These are phyloP conservation scores for Candida adriatica DNA, from an alignment of 805 yeast genomes.

Conservation along the genomic window DNA sequence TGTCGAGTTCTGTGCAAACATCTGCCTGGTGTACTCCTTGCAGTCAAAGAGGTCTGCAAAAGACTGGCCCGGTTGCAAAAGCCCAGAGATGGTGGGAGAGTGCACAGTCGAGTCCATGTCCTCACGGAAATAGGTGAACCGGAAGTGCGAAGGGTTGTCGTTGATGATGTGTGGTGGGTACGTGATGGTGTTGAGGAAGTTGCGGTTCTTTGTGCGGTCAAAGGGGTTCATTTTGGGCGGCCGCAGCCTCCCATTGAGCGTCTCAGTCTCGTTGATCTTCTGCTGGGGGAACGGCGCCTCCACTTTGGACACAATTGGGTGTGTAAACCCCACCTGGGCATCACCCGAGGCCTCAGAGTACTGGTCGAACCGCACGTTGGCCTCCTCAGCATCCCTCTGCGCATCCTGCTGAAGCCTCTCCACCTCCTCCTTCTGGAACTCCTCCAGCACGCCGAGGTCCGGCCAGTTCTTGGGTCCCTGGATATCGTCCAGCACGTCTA, in stretches of 20 bases:
- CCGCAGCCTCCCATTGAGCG: slow-evolving; percentile 57
- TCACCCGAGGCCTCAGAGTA: slow-evolving; percentile 25
- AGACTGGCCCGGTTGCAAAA: slow-evolving; percentile 53
- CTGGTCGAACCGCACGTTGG: slow-evolving; percentile 28
- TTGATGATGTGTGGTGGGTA: slow-evolving; percentile 39
- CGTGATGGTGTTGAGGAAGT: slow-evolving; percentile 22
- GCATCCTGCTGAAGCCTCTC: slow-evolving; percentile 39
- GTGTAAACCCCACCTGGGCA: slow-evolving; percentile 30
- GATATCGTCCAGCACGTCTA: slow-evolving; percentile 27
- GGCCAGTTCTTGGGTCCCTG: slow-evolving; percentile 60
- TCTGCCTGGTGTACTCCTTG: slow-evolving; percentile 23
- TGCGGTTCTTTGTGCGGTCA: slow-evolving; percentile 31
- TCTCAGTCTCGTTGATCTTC: slow-evolving; percentile 49
- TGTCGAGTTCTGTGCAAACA: slow-evolving; percentile 1
- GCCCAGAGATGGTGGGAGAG: slow-evolving; percentile 80
- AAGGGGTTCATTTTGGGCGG: slow-evolving; percentile 76
- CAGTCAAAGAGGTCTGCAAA: slow-evolving; percentile 60
- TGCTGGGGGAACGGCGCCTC: slow-evolving; percentile 27
- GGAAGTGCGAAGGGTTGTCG: slow-evolving; percentile 46
- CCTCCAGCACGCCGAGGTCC: slow-evolving; percentile 66
- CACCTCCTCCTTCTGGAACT: slow-evolving; percentile 66
- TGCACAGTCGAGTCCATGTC: slow-evolving; percentile 86
- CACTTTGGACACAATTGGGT: slow-evolving; percentile 36
- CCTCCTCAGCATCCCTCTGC: slow-evolving; percentile 30
- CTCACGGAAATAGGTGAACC: slow-evolving; percentile 91